These are phyloP conservation scores for Saccharomyces hybrid DNA, from an alignment of 1,139 yeast species.

Conservation along the genomic window DNA sequence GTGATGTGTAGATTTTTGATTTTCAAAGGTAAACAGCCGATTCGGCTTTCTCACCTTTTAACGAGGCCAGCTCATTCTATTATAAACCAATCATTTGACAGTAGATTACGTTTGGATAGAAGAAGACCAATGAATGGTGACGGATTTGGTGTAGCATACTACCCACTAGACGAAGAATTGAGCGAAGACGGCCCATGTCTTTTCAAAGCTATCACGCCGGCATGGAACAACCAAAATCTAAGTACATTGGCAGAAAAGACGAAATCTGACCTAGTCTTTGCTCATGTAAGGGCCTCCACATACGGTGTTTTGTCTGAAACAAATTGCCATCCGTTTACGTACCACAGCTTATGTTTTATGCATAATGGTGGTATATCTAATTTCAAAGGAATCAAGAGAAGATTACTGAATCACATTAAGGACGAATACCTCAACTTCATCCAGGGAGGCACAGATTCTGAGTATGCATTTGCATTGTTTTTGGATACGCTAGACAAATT, in stretches of 20 bases:
- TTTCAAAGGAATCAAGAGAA: conserved; percentile 66
- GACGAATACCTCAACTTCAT: conserved; percentile 73
- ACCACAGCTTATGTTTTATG: conserved; percentile 87
- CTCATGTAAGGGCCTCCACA: conserved; percentile 93
- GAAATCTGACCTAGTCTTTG: conserved; percentile 74
- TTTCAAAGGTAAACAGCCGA: conserved; percentile 59
- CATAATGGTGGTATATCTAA: conserved; percentile 88
- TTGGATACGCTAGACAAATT: conserved; percentile 66
- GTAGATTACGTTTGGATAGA: conserved; percentile 77
- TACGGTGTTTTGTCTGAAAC: conserved; percentile 91
- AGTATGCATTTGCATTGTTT: conserved; percentile 85
- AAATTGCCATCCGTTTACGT: conserved; percentile 91
- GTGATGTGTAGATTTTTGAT: conserved; percentile 33
- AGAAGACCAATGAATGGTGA: conserved; percentile 93
- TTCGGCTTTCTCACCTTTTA: conserved; percentile 73
- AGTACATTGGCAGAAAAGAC: conserved; percentile 84
- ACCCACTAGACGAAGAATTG: conserved; percentile 50
- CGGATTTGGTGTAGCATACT: conserved; percentile 96
- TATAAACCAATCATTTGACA: conserved; percentile 91
- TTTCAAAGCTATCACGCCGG: conserved; percentile 91
- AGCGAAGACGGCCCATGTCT: conserved; percentile 61
- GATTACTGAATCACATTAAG: conserved; percentile 58
- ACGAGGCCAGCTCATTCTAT: conserved; percentile 96
- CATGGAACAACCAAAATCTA: conserved; percentile 92
- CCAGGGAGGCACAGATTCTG: conserved; percentile 94